A percentile compares a stretch with the other conserved stretches of the same genome.
Conservation (phyloP, 208 protist species). For the Leishmania tarentolae region DNA sequence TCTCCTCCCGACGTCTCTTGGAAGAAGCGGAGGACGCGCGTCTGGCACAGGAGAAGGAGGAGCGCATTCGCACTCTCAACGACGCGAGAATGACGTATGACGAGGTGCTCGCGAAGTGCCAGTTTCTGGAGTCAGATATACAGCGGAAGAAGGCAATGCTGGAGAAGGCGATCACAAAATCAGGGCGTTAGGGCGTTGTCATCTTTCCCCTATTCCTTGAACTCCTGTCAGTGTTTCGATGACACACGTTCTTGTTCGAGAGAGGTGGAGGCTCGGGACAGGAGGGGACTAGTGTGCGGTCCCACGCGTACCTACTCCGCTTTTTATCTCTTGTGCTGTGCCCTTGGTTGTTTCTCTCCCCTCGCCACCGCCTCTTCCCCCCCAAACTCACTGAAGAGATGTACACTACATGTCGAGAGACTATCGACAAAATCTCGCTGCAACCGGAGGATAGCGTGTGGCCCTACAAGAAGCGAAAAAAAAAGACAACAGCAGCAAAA, state of each 20-base stretch:
- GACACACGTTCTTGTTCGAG: background rate
- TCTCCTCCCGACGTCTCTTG: slow-evolving; percentile 13
- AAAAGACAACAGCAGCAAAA: background rate
- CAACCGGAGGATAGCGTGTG: background rate
- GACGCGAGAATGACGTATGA: slow-evolving; percentile 77
- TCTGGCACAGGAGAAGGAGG: slow-evolving; percentile 65
- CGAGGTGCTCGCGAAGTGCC: slow-evolving; percentile 64
- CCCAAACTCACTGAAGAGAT: background rate
- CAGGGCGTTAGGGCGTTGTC: background rate
- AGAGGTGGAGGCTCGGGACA: background rate
- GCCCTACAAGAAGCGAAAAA: background rate
- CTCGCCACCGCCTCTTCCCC: background rate
- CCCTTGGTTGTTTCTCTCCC: background rate
- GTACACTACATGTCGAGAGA: slow-evolving; percentile 3
- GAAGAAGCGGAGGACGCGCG: slow-evolving; percentile 65
- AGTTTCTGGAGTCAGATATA: slow-evolving; percentile 74
- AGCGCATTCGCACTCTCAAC: slow-evolving; percentile 65
- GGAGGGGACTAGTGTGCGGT: background rate
- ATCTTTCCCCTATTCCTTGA: slow-evolving; percentile 9
- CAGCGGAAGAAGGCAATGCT: slow-evolving; percentile 57
- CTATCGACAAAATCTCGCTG: background rate
- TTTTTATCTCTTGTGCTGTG: background rate
- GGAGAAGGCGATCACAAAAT: slow-evolving; percentile 60
- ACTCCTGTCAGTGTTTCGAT: slow-evolving; percentile 4
- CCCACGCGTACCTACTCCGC: background rate